Base-by-base conservation (phyloP, 495 filamentous ascomycete genomes). In the Apiosordaria backusii region DNA sequence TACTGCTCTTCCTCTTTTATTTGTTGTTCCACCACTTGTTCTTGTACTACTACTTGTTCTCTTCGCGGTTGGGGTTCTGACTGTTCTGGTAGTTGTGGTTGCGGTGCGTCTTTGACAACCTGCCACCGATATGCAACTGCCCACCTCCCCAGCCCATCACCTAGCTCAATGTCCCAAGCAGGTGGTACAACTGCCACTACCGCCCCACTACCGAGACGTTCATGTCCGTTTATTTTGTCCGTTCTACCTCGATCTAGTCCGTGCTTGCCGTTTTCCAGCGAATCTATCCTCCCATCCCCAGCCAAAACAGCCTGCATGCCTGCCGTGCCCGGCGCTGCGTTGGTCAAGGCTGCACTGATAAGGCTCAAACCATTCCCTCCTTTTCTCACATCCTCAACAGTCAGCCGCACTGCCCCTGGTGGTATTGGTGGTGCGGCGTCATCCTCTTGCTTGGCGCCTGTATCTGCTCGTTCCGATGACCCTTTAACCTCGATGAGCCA, bases 401-500 rank as follows among this genome's bases (percentile, higher is more conserved):
- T 62, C 0, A n/a, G 54, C 19, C 0, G 1, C 10, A 57, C 62
- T 45, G 25, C n/a, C 24, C 19, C 40, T 5, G 24, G 65, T 26
- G 25, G 21, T 21, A 26, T 60, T 22, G 26, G 65, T 16, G 65
- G 61, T 40, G 61, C 24, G 45, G 59, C 50, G 26, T 59, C 60
- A 10, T 57, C 29, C 18, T 19, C 27, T 9, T 63, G 64, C n/a
- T 65, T 70, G 2, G 65, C 62, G 1, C 15, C 3, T 6, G 57
- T 13, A 1, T 45, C 35, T 45, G 35, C 16, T 10, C 10, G 23
- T 13, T 71, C 67, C 0, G 70, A 69, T 19, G 69, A 70, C 0
- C 70, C 73, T 68, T 80, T 80, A 35, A 79, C 72, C 35, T 79
- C 78, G 9, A 81, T 75, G 35, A 83, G 75, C 81, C 80, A 83